These are phyloP conservation scores for Metahyphopichia silvanorum DNA, from an alignment of 805 yeast genomes.

Conservation along the genomic window DNA sequence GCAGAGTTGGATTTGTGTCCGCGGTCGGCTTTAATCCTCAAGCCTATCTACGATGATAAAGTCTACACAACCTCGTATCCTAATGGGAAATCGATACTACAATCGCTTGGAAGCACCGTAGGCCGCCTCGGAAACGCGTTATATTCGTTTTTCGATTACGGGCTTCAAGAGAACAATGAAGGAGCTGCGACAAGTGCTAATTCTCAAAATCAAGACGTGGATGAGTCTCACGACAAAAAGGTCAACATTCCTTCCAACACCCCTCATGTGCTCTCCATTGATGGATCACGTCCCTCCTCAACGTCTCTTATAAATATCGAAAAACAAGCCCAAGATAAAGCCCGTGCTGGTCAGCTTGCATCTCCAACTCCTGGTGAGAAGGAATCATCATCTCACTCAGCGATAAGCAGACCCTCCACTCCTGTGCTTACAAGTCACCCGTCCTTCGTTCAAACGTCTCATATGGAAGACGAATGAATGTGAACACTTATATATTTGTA, in stretches of 20 bases:
- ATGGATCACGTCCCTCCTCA: conserved; percentile 2
- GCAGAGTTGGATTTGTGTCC: conserved; percentile 59
- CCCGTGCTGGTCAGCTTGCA: no score
- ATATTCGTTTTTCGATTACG: conserved; percentile 41
- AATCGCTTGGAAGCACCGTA: conserved; percentile 6
- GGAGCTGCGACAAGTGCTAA: conserved; percentile 1
- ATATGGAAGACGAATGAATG: no score
- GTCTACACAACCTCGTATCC: conserved; percentile 7
- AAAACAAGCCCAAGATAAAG: no score
- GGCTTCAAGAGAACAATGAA: conserved; percentile 21
- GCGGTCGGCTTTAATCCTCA: conserved; percentile 70
- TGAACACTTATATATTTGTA: no score
- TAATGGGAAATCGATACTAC: conserved; percentile 3
- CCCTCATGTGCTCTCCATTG: conserved; percentile 9
- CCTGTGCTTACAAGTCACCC: conserved; percentile 9
- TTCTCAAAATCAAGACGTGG: background rate
- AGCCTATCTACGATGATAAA: conserved; percentile 46
- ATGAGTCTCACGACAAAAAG: background rate
- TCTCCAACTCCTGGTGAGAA: background rate
- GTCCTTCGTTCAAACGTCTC: no score
- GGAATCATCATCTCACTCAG: background rate
- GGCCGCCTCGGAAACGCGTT: conserved; percentile 25
- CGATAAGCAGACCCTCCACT: conserved; percentile 10
- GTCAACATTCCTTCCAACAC: conserved; percentile 1
- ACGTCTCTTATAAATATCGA: conserved; percentile 9